These are phyloP conservation scores for Acrodontium crateriforme DNA, from an alignment of 2,329 filamentous ascomycete species.

Conservation along the genomic window DNA sequence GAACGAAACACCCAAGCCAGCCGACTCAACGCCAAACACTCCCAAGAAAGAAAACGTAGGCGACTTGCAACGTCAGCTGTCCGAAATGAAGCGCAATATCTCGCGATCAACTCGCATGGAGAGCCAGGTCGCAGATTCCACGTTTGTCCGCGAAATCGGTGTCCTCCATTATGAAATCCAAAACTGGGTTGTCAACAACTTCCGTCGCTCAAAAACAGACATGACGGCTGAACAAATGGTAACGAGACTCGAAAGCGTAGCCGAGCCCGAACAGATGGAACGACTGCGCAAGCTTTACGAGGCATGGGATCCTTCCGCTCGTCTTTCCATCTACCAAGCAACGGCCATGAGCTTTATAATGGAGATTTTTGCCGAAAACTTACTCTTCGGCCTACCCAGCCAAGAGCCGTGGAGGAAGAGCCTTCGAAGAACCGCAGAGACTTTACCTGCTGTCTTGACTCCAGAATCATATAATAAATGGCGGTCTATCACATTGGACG, in stretches of 20 bases:
- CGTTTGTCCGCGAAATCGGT: constrained; percentile 46
- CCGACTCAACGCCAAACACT: too few species aligned
- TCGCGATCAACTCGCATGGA: constrained; percentile 51
- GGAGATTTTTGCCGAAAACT: constrained; percentile 45
- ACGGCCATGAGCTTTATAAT: constrained; percentile 47
- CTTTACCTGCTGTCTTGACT: constrained; percentile 11
- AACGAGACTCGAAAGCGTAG: constrained; percentile 10
- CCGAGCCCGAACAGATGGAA: constrained; percentile 10
- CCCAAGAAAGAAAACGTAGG: neutral
- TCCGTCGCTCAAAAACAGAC: constrained; percentile 45
- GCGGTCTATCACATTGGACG: constrained; percentile 49
- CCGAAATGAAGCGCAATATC: constrained; percentile 58
- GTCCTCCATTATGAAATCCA: constrained; percentile 53
- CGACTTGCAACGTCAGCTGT: constrained; percentile 39
- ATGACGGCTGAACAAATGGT: constrained; percentile 11
- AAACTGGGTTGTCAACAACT: constrained; percentile 61
- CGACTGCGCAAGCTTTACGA: constrained; percentile 32
- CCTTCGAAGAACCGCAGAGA: constrained; percentile 11
- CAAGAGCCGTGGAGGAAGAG: constrained; percentile 25
- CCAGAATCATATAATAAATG: constrained; percentile 47
- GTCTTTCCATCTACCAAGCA: constrained; percentile 50
- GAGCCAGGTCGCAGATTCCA: constrained; percentile 50
- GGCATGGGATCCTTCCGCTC: constrained; percentile 39
- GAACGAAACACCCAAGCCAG: constrained; percentile 1
- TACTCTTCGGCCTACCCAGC: constrained; percentile 48